phyloP scores from a whole-genome alignment of 768 basidiomycete species.

The Mycena vulgaris region DNA sequence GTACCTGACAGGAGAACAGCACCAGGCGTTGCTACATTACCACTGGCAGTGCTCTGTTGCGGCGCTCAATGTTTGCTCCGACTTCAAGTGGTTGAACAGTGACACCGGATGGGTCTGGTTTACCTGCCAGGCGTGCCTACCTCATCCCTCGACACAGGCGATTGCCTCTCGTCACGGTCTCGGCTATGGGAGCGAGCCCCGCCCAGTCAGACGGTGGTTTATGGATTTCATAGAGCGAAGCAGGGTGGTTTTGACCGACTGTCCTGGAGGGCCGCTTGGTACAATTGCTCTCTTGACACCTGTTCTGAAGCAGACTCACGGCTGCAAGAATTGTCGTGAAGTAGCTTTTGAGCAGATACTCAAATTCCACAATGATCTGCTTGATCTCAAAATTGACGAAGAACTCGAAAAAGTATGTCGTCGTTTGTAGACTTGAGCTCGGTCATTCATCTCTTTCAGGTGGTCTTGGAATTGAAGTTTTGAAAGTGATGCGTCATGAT shows the following conservation, averaged over 20 bases:
- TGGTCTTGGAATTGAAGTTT: neutral
- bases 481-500: neutral
- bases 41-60: conserved; percentile 2
- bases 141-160: neutral
- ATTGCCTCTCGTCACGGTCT: neutral
- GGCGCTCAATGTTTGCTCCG: neutral
- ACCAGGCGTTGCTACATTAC: conserved; percentile 4
- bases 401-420: neutral
- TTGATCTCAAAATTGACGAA: neutral
- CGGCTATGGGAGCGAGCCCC: neutral
- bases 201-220: conserved; percentile 7
- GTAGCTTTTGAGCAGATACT: neutral
- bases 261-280: neutral
- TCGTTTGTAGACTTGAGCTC: too few relatives aligned
- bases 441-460: neutral
- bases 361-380: neutral
- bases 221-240: conserved; percentile 9
- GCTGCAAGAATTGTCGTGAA: conserved; percentile 7
- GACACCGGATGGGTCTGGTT: conserved; percentile 8
- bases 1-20: conserved; percentile 5
- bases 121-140: conserved; percentile 5
- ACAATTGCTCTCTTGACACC: neutral
- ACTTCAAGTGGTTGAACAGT: neutral
- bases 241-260: neutral
- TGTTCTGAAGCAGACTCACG: conserved; percentile 6